These are phyloP conservation scores for Alnus rubra DNA, from an alignment of 306 rosid species.

Conservation along the genomic window DNA sequence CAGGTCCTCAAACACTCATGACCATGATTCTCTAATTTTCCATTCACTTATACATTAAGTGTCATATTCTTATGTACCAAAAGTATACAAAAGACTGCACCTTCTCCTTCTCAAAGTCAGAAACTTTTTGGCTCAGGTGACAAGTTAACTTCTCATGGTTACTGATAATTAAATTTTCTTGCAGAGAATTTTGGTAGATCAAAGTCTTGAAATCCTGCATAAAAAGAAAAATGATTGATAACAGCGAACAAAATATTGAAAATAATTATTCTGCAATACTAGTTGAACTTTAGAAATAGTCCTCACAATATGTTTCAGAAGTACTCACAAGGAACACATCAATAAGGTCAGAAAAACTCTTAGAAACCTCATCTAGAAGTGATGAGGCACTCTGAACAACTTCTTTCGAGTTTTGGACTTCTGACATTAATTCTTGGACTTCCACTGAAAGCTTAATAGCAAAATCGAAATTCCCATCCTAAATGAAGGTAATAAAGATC, in stretches of 20 bases:
- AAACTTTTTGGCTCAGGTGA: conserved; percentile 54
- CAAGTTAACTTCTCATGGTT: conserved; percentile 52
- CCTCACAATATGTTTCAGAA: conserved; percentile 20
- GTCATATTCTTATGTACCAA: conserved; percentile 11
- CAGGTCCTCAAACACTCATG: too few relatives aligned
- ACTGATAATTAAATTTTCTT: conserved; percentile 43
- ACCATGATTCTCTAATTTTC: too few relatives aligned
- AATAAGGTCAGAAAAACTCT: conserved; percentile 51
- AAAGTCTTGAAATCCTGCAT: conserved; percentile 65
- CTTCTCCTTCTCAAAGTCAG: conserved; percentile 71
- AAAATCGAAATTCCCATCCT: conserved; percentile 63
- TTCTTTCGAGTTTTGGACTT: conserved; percentile 61
- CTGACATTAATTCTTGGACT: conserved; percentile 57
- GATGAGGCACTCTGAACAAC: conserved; percentile 45
- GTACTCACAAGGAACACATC: conserved; percentile 65
- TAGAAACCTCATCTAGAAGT: conserved; percentile 57
- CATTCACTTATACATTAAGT: neutral
- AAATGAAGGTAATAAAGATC: conserved; percentile 34
- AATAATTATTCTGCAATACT: conserved; percentile 4
- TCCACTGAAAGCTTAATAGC: conserved; percentile 43
- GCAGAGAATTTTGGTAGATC: conserved; percentile 38
- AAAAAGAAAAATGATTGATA: conserved; percentile 18
- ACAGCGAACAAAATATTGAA: conserved; percentile 13
- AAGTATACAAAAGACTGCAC: conserved; percentile 33
- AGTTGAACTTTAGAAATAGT: conserved; percentile 5